Base-by-base conservation (phyloP, 2,329 filamentous ascomycete genomes). In the Colletotrichum cuscutae region DNA sequence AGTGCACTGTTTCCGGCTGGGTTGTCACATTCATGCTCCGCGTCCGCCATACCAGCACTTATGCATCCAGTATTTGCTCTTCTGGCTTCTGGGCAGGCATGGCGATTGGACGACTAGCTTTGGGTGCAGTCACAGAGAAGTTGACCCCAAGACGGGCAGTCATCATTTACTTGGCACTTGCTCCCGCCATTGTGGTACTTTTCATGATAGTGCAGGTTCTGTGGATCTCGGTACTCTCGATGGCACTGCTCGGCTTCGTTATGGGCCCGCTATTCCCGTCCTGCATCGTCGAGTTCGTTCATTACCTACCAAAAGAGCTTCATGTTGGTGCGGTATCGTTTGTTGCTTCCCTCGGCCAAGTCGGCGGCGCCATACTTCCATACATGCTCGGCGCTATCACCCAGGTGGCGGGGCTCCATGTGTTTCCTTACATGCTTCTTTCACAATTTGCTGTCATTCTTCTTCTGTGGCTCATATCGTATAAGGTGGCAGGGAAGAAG, bases 21-120 rank as follows among this genome's bases (percentile, higher is more conserved):
- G 79, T 86, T 11, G 81, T 86, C 1, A 81, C 83, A 0, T 87
- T 84, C 77, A 86, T 86, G 83, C 77, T 78, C 4, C 81, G 84
- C 2, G 78, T 80, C 15, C 84, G 84, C 5, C 77, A 82, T 53
- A 78, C 81, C 0, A 79, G 82, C 4, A 76, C 80, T 0, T 81
- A 82, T 13, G 73, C 82, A 0, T 81, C 84, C 5, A 82, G 81
- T 9, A 76, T 86, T 0, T 82, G 83, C 11, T 85, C 83, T 0
- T 84, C 84, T 1, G 81, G 81, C 0, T 87, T 85, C 75, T 86
- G 84, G 82, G 77, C 80, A 22, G 85, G 85, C 19, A 85, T 86
- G 82, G 82, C 83, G 0, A 67, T 80, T 6, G 85, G 85, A 0
- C 76, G 85, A 70, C 64, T 83, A 5, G 54, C 74, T 0, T 76